phyloP scores from a whole-genome alignment of 1,284 basidiomycete genomes.

The Heimioporus retisporus region DNA sequence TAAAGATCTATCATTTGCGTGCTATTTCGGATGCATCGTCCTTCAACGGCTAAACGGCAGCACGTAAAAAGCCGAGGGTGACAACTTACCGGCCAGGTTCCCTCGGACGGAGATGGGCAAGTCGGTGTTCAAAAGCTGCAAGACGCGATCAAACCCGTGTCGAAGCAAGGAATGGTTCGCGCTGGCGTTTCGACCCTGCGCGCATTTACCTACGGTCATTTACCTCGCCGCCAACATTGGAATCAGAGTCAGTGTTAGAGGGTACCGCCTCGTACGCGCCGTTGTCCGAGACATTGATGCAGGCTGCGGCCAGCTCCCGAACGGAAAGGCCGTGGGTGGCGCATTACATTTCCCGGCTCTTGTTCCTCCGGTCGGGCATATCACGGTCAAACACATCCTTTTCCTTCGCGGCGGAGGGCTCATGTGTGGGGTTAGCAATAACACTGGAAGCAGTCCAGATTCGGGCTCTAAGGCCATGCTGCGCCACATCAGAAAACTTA shows the following conservation, averaged over 20 bases:
- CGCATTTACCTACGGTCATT: slow-evolving; percentile 67
- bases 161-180: slow-evolving; percentile 95
- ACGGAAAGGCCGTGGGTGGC: slow-evolving; percentile 72
- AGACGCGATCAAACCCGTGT: slow-evolving; percentile 82
- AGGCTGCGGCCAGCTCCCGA: slow-evolving; percentile 15
- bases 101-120: slow-evolving; percentile 91
- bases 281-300: slow-evolving; percentile 26
- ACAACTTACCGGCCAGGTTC: slow-evolving; percentile 66
- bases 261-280: slow-evolving; percentile 27
- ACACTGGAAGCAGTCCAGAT: slow-evolving; percentile 57
- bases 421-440: slow-evolving; percentile 54
- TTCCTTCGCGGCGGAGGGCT: slow-evolving; percentile 55
- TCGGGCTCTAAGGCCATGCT: slow-evolving; percentile 61
- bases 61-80: slow-evolving; percentile 97
- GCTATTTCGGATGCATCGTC: slow-evolving; percentile 96
- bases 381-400: slow-evolving; percentile 98
- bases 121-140: slow-evolving; percentile 87
- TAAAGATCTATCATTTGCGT: slow-evolving; percentile 86
- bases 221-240: slow-evolving; percentile 14
- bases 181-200: slow-evolving; percentile 85
- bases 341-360: slow-evolving; percentile 89
- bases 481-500: too few relatives aligned
- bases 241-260: slow-evolving; percentile 7
- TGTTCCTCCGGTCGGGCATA: slow-evolving; percentile 97
- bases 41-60: slow-evolving; percentile 94